Evolutionary conservation across 1,284 basidiomycete species (phyloP).

Genomic region (Naganishia albida): DNA sequence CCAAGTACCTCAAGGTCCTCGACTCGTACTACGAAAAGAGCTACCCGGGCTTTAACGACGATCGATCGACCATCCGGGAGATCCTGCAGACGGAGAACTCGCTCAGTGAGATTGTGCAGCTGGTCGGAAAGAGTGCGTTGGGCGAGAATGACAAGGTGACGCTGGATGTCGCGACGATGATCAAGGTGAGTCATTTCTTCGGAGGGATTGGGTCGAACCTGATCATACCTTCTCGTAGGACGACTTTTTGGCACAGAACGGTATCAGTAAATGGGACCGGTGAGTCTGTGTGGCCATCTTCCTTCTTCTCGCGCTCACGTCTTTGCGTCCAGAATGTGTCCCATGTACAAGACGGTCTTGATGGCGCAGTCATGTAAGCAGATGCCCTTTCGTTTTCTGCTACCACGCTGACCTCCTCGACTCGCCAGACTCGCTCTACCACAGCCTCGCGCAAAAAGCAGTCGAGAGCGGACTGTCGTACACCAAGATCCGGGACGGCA

Average conservation of each 20-base stretch:
- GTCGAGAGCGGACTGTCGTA: slow-evolving; percentile 90
- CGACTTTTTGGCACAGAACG: slow-evolving; percentile 98
- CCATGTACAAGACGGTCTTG: slow-evolving; percentile 95
- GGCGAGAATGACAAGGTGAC: slow-evolving; percentile 99
- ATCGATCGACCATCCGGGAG: slow-evolving; percentile 89
- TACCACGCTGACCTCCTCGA: slow-evolving; percentile 75
- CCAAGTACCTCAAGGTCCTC: slow-evolving; percentile 94
- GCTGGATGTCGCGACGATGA: slow-evolving; percentile 92
- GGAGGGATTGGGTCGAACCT: slow-evolving; percentile 10
- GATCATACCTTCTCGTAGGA: slow-evolving; percentile 79
- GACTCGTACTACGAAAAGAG: slow-evolving; percentile 90
- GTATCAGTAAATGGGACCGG: slow-evolving; percentile 59
- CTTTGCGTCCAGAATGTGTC: slow-evolving; percentile 95
- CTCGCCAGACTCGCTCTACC: slow-evolving; percentile 62
- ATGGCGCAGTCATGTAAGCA: slow-evolving; percentile 68
- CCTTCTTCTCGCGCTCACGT: slow-evolving; percentile 36
- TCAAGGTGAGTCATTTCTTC: slow-evolving; percentile 58
- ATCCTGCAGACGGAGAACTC: slow-evolving; percentile 99
- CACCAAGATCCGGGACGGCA: slow-evolving; percentile 81
- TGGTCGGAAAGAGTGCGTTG: slow-evolving; percentile 96
- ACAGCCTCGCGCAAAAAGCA: slow-evolving; percentile 77
- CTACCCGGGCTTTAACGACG: slow-evolving; percentile 88
- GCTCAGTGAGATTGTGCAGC: slow-evolving; percentile 96
- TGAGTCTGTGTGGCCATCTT: neutral
- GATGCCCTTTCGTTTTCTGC: neutral